phyloP scores from a whole-genome alignment of 176 grass and related monocot species.

The Thalia dealbata region DNA sequence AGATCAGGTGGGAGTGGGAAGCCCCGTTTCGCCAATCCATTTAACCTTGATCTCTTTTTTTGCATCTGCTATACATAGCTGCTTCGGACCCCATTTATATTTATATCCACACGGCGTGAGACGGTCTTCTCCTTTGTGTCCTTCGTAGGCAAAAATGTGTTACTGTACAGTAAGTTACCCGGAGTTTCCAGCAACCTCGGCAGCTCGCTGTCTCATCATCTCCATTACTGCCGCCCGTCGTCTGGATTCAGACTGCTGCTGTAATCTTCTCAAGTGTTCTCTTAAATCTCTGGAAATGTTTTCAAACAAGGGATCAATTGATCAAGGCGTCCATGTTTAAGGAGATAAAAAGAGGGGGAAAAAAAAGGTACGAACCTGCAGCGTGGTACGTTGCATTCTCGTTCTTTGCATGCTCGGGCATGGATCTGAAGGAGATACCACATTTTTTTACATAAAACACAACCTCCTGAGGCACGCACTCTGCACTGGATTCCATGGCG shows the following conservation, averaged over 20 bases:
- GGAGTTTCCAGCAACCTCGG: slow-evolving; percentile 62
- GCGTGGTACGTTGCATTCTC: slow-evolving; percentile 68
- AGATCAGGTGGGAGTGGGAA: not conserved
- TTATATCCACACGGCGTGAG: not conserved
- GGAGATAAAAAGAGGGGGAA: not conserved
- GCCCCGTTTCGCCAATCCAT: not conserved
- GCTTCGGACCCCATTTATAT: not conserved
- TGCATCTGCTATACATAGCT: not conserved
- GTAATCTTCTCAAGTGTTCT: slow-evolving; percentile 90
- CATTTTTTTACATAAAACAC: slow-evolving; percentile 72
- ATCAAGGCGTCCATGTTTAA: not conserved
- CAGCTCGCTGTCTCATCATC: slow-evolving; percentile 98
- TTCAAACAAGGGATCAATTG: not conserved
- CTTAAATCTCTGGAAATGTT: slow-evolving; percentile 77
- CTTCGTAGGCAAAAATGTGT: not conserved
- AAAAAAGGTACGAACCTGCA: slow-evolving; percentile 60
- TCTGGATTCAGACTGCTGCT: slow-evolving; percentile 92
- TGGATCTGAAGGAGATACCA: slow-evolving; percentile 91
- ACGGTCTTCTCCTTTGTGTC: not conserved
- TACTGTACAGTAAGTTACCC: slow-evolving; percentile 20
- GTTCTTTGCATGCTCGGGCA: slow-evolving; percentile 91
- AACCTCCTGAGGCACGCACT: slow-evolving; percentile 66
- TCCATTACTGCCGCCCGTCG: slow-evolving; percentile 97
- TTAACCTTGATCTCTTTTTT: not conserved
- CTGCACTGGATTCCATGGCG: slow-evolving; percentile 75